phyloP scores from a whole-genome alignment of 2,329 filamentous ascomycete genomes.

The Colletotrichum agaves region DNA sequence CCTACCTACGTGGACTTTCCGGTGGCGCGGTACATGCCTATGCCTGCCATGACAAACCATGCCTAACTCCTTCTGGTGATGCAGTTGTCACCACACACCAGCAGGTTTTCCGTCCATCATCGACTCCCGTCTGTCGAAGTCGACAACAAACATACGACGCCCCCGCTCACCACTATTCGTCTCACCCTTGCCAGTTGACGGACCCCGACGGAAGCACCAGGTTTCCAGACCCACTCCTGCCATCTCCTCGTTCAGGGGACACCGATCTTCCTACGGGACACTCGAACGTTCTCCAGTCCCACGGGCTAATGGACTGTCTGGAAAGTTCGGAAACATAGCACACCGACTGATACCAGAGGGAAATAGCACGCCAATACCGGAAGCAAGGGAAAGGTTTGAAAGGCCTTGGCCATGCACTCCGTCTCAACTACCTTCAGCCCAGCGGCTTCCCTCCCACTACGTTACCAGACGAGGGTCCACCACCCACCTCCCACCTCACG shows the following conservation, averaged over 20 bases:
- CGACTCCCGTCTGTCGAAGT: background rate
- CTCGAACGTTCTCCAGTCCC: constrained; percentile 17
- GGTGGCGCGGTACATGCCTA: too few relatives aligned
- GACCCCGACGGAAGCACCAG: background rate
- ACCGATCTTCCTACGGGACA: background rate
- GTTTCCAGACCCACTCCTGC: background rate
- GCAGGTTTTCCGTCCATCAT: background rate
- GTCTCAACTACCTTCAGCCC: background rate
- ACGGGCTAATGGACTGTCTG: constrained; percentile 12
- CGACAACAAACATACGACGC: constrained; percentile 12
- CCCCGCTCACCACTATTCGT: constrained; percentile 8
- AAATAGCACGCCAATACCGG: background rate
- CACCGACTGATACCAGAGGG: background rate
- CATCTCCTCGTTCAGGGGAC: constrained; percentile 3
- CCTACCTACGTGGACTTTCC: too few relatives aligned
- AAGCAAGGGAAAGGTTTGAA: constrained; percentile 2
- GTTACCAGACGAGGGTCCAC: background rate
- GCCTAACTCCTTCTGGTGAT: too few relatives aligned
- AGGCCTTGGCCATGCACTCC: constrained; percentile 20
- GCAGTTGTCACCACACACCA: too few relatives aligned
- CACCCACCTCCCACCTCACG: constrained; percentile 8
- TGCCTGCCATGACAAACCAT: too few relatives aligned
- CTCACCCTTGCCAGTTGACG: constrained; percentile 17
- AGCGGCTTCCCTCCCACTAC: background rate
- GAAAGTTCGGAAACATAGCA: constrained; percentile 7